Conservation (phyloP, 305 asterid genomes). For the Fraxinus paxiana region DNA sequence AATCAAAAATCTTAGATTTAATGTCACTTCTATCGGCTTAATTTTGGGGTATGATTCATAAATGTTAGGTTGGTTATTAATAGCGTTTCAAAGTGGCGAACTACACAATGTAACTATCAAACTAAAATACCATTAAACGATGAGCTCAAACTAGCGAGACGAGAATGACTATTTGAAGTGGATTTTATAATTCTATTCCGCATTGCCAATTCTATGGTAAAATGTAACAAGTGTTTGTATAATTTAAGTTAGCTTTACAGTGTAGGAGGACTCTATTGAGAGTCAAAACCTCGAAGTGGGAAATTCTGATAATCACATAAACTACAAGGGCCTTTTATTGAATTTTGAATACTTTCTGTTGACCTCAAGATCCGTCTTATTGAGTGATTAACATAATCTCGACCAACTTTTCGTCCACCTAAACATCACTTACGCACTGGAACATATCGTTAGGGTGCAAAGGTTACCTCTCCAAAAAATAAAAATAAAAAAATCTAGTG, state of each 20-base stretch:
- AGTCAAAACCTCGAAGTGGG: neutral
- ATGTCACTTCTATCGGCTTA: neutral
- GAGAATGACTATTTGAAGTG: neutral
- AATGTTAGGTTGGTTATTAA: neutral
- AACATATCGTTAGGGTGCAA: neutral
- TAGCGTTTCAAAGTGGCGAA: neutral
- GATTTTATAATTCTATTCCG: neutral
- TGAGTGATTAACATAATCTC: neutral
- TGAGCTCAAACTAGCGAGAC: neutral
- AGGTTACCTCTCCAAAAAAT: neutral
- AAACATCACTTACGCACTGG: neutral
- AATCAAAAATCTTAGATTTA: neutral
- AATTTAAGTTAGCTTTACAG: neutral
- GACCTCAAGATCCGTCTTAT: neutral
- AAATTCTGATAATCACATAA: neutral
- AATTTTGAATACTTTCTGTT: neutral
- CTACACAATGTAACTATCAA: neutral
- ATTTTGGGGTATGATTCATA: neutral
- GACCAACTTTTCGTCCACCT: neutral
- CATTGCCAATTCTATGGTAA: neutral
- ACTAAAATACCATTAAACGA: neutral
- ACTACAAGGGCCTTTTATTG: neutral
- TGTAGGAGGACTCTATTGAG: neutral
- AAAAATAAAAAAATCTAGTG: too few species aligned
- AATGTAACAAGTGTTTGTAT: neutral